phyloP scores from a whole-genome alignment of 768 basidiomycete species.

The Leccinellum albellum region DNA sequence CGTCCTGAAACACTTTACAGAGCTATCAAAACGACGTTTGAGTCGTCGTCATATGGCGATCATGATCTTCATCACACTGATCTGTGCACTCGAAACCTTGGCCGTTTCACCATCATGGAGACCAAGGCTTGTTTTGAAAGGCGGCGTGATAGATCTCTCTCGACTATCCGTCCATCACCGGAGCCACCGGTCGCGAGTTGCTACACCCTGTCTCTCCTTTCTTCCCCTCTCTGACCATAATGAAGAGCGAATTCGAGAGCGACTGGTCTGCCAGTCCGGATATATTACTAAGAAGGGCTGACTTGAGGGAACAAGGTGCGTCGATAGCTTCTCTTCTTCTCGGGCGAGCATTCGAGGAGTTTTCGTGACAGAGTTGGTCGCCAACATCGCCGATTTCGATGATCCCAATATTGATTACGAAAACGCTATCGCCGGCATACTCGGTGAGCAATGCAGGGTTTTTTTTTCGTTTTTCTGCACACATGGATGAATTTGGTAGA shows the following conservation, averaged over 20 bases:
- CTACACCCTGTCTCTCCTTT: background rate
- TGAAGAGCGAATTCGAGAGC: slow-evolving; percentile 9
- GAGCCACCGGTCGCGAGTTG: background rate
- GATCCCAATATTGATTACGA: slow-evolving; percentile 36
- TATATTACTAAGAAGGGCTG: slow-evolving; percentile 13
- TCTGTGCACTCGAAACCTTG: too few species aligned
- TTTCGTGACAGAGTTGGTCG: background rate
- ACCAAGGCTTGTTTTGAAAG: too few species aligned
- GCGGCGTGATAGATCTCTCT: too few species aligned
- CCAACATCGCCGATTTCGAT: slow-evolving; percentile 24
- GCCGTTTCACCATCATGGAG: too few species aligned
- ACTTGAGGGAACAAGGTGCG: slow-evolving; percentile 2
- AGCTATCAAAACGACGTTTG: too few species aligned
- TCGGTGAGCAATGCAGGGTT: slow-evolving; percentile 13
- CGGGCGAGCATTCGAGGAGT: too few species aligned
- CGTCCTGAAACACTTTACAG: too few species aligned
- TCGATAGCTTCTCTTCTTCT: background rate
- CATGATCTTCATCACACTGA: too few species aligned
- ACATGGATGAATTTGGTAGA: slow-evolving; percentile 28
- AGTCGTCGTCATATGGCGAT: too few species aligned
- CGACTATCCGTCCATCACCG: background rate
- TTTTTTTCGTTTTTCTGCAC: too few species aligned
- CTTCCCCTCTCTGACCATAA: background rate
- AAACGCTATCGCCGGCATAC: slow-evolving; percentile 6
- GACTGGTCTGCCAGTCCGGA: background rate